Evolutionary conservation across 192 early-diverging fungal species (phyloP), one percentile per base, ranked within the genome.

Genomic region (Dimargaris verticillata): DNA sequence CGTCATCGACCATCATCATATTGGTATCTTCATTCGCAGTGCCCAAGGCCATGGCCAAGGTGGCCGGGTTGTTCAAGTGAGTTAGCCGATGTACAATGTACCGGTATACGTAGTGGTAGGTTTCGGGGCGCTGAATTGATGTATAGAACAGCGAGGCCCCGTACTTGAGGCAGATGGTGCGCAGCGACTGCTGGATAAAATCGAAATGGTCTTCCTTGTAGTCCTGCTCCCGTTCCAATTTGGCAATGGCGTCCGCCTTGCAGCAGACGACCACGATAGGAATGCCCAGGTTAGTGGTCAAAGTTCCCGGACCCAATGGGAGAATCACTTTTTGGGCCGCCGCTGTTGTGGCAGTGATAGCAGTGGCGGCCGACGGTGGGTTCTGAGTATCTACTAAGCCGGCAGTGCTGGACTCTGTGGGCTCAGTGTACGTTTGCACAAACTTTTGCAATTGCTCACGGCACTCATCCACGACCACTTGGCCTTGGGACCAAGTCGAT

Each of bases 141-240:
- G 89, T 92, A 74, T 93, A 95, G 61, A 95, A 84, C 7, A 97
- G 80, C 18, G 87, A 74, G 0, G 94, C 91, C 28, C 94, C 94
- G 66, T 89, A 93, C 78, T 87, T 88, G 63, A 98, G 80, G 67
- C 88, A 90, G 11, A 93, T 76, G 24, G 92, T 88, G 57, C 95
- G 81, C 51, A 95, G 73, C 26, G 80, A 78, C 67, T 95, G 92
- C 68, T 95, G 93, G 63, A 98, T 89, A 70, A 84, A 94, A 68
- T 98, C 95, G 72, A 98, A 93, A 45, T 85, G 84, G 62, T 93
- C 92, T 54, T 98, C 93, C 66, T 82, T 83, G 69, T 80, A 95
- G 20, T 83, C 90, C 28, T 79, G 72, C 43, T 90, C 86, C 45
- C 85, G 81, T 72, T 93, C 92, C 63, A 94, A 66, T 43, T 64